Percentiles rank a stretch among this genome's conserved stretches.
phyloP scores from a whole-genome alignment of 2,329 filamentous ascomycete species.

The Fusarium virguliforme region DNA sequence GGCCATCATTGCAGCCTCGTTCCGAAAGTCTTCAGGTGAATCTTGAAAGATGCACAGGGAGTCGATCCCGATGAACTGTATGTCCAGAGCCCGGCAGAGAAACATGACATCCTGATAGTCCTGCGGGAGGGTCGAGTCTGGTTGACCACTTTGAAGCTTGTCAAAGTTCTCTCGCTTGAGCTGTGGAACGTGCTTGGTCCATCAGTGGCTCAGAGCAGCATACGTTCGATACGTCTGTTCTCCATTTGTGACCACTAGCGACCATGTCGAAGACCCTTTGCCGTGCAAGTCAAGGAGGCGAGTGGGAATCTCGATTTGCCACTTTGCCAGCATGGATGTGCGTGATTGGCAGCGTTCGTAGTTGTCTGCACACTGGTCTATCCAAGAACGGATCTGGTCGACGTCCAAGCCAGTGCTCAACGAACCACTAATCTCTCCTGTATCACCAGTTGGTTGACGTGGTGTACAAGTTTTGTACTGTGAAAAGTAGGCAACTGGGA shows the following conservation, averaged over 20 bases:
- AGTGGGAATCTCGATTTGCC: neutral
- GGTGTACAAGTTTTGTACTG: neutral
- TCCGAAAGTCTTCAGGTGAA: neutral
- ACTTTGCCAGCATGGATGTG: neutral
- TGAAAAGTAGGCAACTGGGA: neutral
- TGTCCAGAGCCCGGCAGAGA: neutral
- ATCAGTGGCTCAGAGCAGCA: constrained; percentile 1
- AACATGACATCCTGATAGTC: constrained; percentile 1
- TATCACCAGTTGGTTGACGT: neutral
- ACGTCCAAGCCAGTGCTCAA: neutral
- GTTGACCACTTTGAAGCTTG: neutral
- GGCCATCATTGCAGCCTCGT: constrained; percentile 9
- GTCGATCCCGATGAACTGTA: constrained; percentile 10
- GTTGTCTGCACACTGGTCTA: neutral
- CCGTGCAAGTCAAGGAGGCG: neutral
- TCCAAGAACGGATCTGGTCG: neutral
- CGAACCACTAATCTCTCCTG: neutral
- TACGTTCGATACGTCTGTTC: neutral
- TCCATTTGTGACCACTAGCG: neutral
- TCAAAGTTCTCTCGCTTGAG: neutral
- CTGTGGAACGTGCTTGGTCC: neutral
- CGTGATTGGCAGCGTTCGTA: constrained; percentile 2
- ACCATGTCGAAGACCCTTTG: neutral
- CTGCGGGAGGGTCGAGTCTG: neutral
- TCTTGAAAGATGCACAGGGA: constrained; percentile 22